These are phyloP conservation scores for Trifolium pratense DNA, from an alignment of 306 rosid genomes.

Conservation along the genomic window DNA sequence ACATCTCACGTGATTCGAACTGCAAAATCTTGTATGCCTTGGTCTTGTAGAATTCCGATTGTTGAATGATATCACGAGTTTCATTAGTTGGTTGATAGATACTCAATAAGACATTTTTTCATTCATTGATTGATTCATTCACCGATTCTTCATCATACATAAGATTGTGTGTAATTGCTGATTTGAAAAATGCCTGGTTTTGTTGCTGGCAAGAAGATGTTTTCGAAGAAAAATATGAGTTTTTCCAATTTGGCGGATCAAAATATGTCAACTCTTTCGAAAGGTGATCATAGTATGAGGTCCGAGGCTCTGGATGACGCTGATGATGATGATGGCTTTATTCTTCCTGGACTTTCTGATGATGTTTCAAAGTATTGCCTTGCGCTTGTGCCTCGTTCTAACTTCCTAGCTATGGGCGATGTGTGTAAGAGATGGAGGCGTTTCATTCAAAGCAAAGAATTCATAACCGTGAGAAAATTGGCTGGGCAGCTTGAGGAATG, in stretches of 20 bases:
- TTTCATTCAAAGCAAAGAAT: slow-evolving; percentile 81
- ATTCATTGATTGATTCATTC: slow-evolving; percentile 43
- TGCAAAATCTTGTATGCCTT: slow-evolving; percentile 78
- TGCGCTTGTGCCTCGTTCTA: slow-evolving; percentile 85
- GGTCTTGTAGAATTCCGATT: slow-evolving; percentile 92
- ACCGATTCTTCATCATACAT: slow-evolving; percentile 35
- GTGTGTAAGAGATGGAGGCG: slow-evolving; percentile 91
- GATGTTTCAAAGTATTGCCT: slow-evolving; percentile 91
- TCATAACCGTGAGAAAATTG: slow-evolving; percentile 68
- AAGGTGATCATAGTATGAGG: slow-evolving; percentile 47
- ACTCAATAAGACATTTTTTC: slow-evolving; percentile 24
- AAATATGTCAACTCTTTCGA: slow-evolving; percentile 50
- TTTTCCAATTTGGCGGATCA: slow-evolving; percentile 51
- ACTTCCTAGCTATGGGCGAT: slow-evolving; percentile 67
- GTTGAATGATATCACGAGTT: slow-evolving; percentile 78
- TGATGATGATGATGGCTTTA: slow-evolving; percentile 49
- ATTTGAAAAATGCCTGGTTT: slow-evolving; percentile 61
- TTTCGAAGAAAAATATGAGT: slow-evolving; percentile 62
- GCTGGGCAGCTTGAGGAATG: slow-evolving; percentile 88
- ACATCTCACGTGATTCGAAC: background rate
- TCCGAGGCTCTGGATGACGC: slow-evolving; percentile 46
- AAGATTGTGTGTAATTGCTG: slow-evolving; percentile 43
- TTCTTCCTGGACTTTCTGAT: slow-evolving; percentile 86
- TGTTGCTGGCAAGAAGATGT: slow-evolving; percentile 66
- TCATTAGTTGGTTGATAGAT: slow-evolving; percentile 46